These are phyloP conservation scores for Atkinsonella hypoxylon DNA, from an alignment of 2,329 filamentous ascomycete species.

Conservation along the genomic window DNA sequence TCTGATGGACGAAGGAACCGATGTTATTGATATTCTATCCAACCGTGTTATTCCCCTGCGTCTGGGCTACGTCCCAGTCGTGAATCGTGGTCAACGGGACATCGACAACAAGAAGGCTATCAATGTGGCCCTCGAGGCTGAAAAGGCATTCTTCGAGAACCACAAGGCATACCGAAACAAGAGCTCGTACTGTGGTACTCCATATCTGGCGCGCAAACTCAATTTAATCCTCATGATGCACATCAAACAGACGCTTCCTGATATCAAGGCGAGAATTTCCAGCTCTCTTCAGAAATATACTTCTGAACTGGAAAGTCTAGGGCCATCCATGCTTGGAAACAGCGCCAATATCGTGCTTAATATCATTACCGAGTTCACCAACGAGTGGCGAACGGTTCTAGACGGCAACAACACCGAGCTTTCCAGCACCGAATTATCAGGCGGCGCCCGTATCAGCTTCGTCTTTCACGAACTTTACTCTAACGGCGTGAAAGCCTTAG, in stretches of 20 bases:
- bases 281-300: constrained; percentile 88
- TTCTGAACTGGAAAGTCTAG: constrained; percentile 67
- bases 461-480: constrained; percentile 98
- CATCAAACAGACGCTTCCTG: constrained; percentile 97
- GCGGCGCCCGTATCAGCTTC: constrained; percentile 95
- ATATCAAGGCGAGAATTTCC: constrained; percentile 96
- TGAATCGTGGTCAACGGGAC: constrained; percentile 94
- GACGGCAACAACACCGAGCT: constrained; percentile 96
- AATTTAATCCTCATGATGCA: constrained; percentile 99
- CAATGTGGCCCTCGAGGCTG: constrained; percentile 76
- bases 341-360: constrained; percentile 93
- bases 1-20: constrained; percentile 96
- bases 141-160: constrained; percentile 96
- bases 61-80: constrained; percentile 91
- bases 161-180: constrained; percentile 99
- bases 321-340: constrained; percentile 92
- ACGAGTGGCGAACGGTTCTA: constrained; percentile 90
- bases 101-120: constrained; percentile 98
- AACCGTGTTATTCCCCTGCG: constrained; percentile 93
- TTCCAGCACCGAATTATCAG: constrained; percentile 86
- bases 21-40: constrained; percentile 96
- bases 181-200: constrained; percentile 95
- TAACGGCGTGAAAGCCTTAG: constrained; percentile 93
- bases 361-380: constrained; percentile 97
- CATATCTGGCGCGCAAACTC: constrained; percentile 89